phyloP scores from a whole-genome alignment of 73 alveolate species.

The Tetrahymena thermophila region DNA sequence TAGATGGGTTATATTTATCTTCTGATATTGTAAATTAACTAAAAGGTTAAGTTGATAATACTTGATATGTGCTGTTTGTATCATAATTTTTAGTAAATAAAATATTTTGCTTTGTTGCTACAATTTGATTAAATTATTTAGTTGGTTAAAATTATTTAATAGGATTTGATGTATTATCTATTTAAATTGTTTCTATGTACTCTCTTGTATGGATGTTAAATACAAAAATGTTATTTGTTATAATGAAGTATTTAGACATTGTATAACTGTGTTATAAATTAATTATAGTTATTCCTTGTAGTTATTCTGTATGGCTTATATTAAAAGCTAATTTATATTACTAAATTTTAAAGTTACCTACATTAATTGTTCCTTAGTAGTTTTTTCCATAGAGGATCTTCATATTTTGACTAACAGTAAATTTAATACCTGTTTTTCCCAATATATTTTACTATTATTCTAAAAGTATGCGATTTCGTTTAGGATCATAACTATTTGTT shows the following conservation, averaged over 20 bases:
- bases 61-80: background rate
- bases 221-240: too few species aligned
- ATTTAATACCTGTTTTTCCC: background rate
- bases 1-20: background rate
- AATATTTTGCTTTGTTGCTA: background rate
- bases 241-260: too few species aligned
- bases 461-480: background rate
- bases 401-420: background rate
- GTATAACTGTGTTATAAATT: background rate
- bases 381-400: background rate
- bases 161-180: background rate
- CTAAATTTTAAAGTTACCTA: background rate
- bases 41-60: background rate
- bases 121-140: background rate
- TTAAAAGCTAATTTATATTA: too few species aligned
- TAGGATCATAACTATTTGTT: background rate
- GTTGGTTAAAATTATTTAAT: background rate
- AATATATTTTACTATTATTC: background rate
- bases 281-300: background rate
- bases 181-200: too few species aligned
- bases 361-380: background rate
- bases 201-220: too few species aligned
- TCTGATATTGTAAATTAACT: background rate
- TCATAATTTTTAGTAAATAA: background rate
- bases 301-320: too few species aligned